These are phyloP conservation scores for Arthrobotrys entomopaga DNA, from an alignment of 2,329 filamentous ascomycete genomes.

Conservation along the genomic window DNA sequence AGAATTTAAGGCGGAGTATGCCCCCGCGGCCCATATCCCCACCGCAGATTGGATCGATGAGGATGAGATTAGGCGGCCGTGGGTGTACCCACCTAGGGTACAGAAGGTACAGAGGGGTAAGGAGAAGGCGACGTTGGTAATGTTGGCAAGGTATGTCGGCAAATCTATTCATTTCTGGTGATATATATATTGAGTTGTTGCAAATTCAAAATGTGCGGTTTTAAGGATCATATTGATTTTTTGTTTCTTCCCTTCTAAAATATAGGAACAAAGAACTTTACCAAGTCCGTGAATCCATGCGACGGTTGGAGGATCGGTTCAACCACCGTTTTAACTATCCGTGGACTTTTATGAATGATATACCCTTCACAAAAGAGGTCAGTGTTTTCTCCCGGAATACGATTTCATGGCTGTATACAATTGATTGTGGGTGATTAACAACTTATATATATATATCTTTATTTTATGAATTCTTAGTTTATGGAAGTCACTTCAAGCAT, in stretches of 20 bases:
- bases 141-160: slow-evolving; percentile 55
- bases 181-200: too few species aligned
- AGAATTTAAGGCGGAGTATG: too few species aligned
- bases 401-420: too few species aligned
- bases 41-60: too few species aligned
- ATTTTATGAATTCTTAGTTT: slow-evolving; percentile 47
- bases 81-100: slow-evolving; percentile 5
- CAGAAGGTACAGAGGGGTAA: slow-evolving; percentile 44
- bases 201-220: too few species aligned
- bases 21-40: too few species aligned
- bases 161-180: neutral
- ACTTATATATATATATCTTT: neutral
- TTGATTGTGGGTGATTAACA: too few species aligned
- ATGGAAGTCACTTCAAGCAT: slow-evolving; percentile 56
- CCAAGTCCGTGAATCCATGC: slow-evolving; percentile 55
- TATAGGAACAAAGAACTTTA: slow-evolving; percentile 54
- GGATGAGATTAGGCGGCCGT: slow-evolving; percentile 17
- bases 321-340: slow-evolving; percentile 57
- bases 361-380: slow-evolving; percentile 57
- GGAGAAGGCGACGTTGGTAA: slow-evolving; percentile 58
- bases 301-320: slow-evolving; percentile 58
- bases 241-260: neutral
- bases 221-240: too few species aligned
- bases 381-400: neutral
- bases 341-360: slow-evolving; percentile 58